Conservation (phyloP, 169 alveolate genomes). For the Plasmodium vinckei region DNA sequence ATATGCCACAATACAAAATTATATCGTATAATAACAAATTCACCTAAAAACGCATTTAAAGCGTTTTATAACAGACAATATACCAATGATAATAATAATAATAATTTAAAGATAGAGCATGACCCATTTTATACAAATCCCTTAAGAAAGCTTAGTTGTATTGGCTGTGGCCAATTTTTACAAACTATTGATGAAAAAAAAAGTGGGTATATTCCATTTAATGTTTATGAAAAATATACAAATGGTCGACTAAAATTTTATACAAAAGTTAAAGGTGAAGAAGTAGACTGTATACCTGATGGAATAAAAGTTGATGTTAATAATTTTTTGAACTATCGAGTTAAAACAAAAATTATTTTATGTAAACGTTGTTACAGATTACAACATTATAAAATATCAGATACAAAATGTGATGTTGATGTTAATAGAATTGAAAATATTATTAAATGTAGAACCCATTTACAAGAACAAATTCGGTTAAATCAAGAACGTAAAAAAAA, state of each 20-base stretch:
- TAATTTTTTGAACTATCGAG: constrained; percentile 74
- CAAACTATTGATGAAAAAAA: constrained; percentile 80
- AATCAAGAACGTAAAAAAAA: not conserved
- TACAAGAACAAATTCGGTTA: constrained; percentile 36
- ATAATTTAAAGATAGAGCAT: constrained; percentile 32
- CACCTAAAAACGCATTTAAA: too few relatives aligned
- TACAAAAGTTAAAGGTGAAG: constrained; percentile 84
- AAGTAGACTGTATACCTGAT: constrained; percentile 82
- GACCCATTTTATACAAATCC: constrained; percentile 73
- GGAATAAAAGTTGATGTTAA: constrained; percentile 84
- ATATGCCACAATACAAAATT: not conserved
- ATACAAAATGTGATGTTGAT: constrained; percentile 64
- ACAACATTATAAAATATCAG: constrained; percentile 76
- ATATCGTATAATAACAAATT: too few relatives aligned
- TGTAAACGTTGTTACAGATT: constrained; percentile 84
- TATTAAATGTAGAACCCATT: constrained; percentile 36
- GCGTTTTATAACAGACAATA: not conserved
- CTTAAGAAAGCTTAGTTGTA: constrained; percentile 60
- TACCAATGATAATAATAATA: constrained; percentile 2
- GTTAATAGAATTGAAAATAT: constrained; percentile 67
- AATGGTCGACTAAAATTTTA: constrained; percentile 78
- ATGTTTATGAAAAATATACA: constrained; percentile 73
- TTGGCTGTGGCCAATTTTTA: constrained; percentile 86
- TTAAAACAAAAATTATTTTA: constrained; percentile 80
- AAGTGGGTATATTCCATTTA: constrained; percentile 81